These are phyloP conservation scores for Eremothecium coryli DNA, from an alignment of 1,139 yeast genomes.

Conservation along the genomic window DNA sequence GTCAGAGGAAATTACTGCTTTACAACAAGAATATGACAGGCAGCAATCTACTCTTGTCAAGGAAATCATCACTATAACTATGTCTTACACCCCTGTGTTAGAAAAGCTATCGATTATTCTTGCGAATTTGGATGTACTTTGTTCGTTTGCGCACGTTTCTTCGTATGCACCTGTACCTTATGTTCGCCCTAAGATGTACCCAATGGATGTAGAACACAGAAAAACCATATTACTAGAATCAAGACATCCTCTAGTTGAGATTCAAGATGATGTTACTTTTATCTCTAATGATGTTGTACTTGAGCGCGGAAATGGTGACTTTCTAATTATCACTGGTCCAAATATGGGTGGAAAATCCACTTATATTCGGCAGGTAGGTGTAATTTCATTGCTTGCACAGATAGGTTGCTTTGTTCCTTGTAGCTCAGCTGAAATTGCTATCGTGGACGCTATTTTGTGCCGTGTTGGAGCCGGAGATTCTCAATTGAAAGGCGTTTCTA, in stretches of 20 bases:
- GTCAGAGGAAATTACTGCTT: slow-evolving; percentile 48
- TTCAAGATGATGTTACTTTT: slow-evolving; percentile 77
- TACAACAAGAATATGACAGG: slow-evolving; percentile 57
- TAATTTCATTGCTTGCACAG: slow-evolving; percentile 81
- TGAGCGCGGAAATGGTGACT: slow-evolving; percentile 45
- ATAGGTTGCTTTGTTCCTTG: slow-evolving; percentile 89
- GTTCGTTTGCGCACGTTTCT: slow-evolving; percentile 79
- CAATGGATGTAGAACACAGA: slow-evolving; percentile 41
- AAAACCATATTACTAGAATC: slow-evolving; percentile 56
- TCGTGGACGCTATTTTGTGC: slow-evolving; percentile 86
- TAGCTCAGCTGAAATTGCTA: slow-evolving; percentile 58
- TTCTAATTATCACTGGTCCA: slow-evolving; percentile 88
- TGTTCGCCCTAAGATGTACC: slow-evolving; percentile 59
- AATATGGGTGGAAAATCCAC: slow-evolving; percentile 99
- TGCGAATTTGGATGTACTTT: slow-evolving; percentile 73
- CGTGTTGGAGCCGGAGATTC: slow-evolving; percentile 99
- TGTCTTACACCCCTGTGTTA: slow-evolving; percentile 73
- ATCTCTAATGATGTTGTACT: slow-evolving; percentile 77
- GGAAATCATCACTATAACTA: slow-evolving; percentile 70
- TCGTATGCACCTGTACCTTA: slow-evolving; percentile 78
- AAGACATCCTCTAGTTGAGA: slow-evolving; percentile 90
- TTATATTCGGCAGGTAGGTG: slow-evolving; percentile 85
- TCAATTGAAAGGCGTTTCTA: slow-evolving; percentile 89
- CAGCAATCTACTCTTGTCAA: slow-evolving; percentile 71
- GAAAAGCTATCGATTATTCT: slow-evolving; percentile 54